phyloP scores from a whole-genome alignment of 495 filamentous ascomycete species.

The Evansstolkia leycettana region DNA sequence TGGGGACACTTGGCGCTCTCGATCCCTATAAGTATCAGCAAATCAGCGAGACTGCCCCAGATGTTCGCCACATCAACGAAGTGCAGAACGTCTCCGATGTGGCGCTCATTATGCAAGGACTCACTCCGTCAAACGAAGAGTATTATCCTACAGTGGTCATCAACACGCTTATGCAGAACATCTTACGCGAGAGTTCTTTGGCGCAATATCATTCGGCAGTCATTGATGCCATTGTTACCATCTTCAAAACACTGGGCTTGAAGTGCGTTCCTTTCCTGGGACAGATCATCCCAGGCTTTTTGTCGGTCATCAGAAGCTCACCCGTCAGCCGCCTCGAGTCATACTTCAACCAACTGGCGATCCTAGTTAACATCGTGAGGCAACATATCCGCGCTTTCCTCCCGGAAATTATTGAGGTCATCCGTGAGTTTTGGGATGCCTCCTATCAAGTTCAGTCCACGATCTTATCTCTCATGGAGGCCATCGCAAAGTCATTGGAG shows the following conservation, averaged over 20 bases:
- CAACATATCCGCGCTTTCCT: conserved; percentile 90
- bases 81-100: conserved; percentile 74
- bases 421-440: conserved; percentile 76
- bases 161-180: conserved; percentile 74
- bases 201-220: conserved; percentile 83
- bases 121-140: conserved; percentile 95
- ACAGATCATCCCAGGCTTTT: conserved; percentile 87
- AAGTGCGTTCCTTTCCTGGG: conserved; percentile 91
- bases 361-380: conserved; percentile 86
- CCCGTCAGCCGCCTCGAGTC: conserved; percentile 66
- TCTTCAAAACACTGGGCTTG: conserved; percentile 87
- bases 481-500: conserved; percentile 83
- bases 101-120: conserved; percentile 89
- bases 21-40: conserved; percentile 92
- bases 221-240: conserved; percentile 97
- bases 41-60: conserved; percentile 35
- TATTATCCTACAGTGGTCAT: conserved; percentile 98
- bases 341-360: conserved; percentile 91
- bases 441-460: conserved; percentile 71
- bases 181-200: conserved; percentile 80
- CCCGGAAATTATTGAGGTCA: conserved; percentile 66
- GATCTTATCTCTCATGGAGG: conserved; percentile 81
- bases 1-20: conserved; percentile 91
- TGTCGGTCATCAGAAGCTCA: conserved; percentile 70
- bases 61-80: conserved; percentile 40